A percentile compares a stretch with the other conserved stretches of the same genome.
These are phyloP conservation scores for Rossbeevera mucosa DNA, from an alignment of 768 basidiomycete genomes.

Conservation along the genomic window DNA sequence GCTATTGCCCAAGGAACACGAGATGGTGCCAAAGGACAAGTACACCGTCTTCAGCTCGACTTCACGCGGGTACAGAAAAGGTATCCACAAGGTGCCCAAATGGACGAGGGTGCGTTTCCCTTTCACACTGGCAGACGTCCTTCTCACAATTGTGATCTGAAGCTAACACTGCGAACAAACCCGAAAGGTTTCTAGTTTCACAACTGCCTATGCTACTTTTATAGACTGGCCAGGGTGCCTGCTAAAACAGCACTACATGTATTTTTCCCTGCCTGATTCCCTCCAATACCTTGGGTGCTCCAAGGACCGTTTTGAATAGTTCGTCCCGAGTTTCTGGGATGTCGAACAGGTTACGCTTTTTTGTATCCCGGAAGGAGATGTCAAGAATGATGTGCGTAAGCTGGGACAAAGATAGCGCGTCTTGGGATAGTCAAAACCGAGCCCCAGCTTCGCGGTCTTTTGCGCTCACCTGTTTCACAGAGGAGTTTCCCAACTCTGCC, in stretches of 20 bases:
- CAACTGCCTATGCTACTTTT: slow-evolving; percentile 13
- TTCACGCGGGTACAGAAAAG: slow-evolving; percentile 77
- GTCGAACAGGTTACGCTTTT: slow-evolving; percentile 71
- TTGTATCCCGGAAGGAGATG: slow-evolving; percentile 65
- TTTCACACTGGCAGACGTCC: not conserved
- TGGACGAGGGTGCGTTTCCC: slow-evolving; percentile 75
- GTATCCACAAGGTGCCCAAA: slow-evolving; percentile 96
- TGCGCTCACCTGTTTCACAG: slow-evolving; percentile 55
- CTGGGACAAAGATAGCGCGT: slow-evolving; percentile 65
- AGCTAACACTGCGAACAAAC: slow-evolving; percentile 85
- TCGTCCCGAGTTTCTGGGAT: slow-evolving; percentile 83
- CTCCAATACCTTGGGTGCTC: slow-evolving; percentile 53
- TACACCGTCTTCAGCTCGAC: slow-evolving; percentile 84
- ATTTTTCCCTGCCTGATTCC: slow-evolving; percentile 69
- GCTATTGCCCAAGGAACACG: slow-evolving; percentile 85
- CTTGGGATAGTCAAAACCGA: slow-evolving; percentile 35
- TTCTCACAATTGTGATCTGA: slow-evolving; percentile 11
- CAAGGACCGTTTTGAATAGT: slow-evolving; percentile 70
- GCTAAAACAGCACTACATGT: slow-evolving; percentile 74
- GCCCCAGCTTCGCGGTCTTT: not conserved
- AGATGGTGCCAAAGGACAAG: slow-evolving; percentile 92
- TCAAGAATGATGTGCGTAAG: slow-evolving; percentile 85
- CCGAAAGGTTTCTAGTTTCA: slow-evolving; percentile 86
- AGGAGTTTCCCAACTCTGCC: slow-evolving; percentile 85
- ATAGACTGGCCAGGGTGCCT: slow-evolving; percentile 2